Base-by-base conservation (phyloP, 305 asterid species). In the Andrographis paniculata region DNA sequence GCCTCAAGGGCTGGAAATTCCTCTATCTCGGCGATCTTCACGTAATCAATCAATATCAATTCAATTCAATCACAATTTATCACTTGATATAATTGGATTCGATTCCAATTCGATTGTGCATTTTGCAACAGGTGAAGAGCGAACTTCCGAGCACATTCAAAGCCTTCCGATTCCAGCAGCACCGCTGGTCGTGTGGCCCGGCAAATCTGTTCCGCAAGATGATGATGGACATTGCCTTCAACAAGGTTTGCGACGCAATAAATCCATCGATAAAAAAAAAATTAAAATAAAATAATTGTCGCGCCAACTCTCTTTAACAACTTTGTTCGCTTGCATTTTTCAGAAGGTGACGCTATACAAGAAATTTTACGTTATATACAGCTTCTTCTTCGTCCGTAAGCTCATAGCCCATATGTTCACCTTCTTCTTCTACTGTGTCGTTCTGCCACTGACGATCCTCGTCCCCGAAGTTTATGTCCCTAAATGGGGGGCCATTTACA, bases 101-200 rank as follows among this genome's bases (percentile, higher is more conserved):
- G 30, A n/a, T n/a, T n/a, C n/a, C n/a, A n/a, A n/a, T n/a, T 31
- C 37, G 37, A 24, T 31, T 10, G 37, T 31, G 2, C 12, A 10
- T 9, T 31, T 44, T 3, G 15, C n/a, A 16, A 36, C 42, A 82
- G 88, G 93, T 82, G 49, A 75, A 78, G 40, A 81, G 80, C 53
- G 93, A 81, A 42, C 84, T 81, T 33, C 93, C 93, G 0, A 78
- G 93, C 62, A 78, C 93, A 11, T 78, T 81, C 67, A 81, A 75
- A 30, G 93, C 93, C 20, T 81, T 68, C 59, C 70, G 93, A 6
- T 82, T 70, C 70, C 93, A 82, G 68, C 93, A 82, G 61, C 88
- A 82, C 54, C 66, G 93, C 10, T 82, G 93, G 93, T 82, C 88
- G 0, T 82, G 93, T 62, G 93, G 93, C 31, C 93, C 93, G 0